Percentiles rank a stretch among this genome's conserved stretches.
Conservation (phyloP, 2,329 filamentous ascomycete species). For the Calycina herbarum region DNA sequence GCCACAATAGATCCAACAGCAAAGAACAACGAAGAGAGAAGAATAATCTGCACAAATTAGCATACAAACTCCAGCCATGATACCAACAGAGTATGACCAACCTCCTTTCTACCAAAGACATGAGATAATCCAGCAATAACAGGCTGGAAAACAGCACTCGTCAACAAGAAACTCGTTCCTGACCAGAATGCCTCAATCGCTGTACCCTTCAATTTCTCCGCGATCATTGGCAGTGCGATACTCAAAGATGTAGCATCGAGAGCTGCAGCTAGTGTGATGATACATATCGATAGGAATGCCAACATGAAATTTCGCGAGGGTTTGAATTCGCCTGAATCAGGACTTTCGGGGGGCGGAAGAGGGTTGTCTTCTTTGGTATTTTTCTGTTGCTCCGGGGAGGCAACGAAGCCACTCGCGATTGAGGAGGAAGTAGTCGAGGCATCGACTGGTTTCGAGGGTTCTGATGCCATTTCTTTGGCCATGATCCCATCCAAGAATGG, state of each 20-base stretch:
- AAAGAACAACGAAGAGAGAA: slow-evolving; percentile 38
- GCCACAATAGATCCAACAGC: slow-evolving; percentile 42
- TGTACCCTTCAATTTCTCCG: slow-evolving; percentile 50
- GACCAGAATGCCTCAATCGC: slow-evolving; percentile 69
- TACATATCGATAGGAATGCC: slow-evolving; percentile 34
- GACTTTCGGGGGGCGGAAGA: slow-evolving; percentile 20
- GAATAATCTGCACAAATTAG: slow-evolving; percentile 21
- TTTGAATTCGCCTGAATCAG: slow-evolving; percentile 24
- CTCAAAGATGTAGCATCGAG: slow-evolving; percentile 66
- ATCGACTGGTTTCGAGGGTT: neutral
- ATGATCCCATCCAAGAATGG: neutral
- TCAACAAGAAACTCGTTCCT: slow-evolving; percentile 68
- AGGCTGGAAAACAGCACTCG: slow-evolving; percentile 62
- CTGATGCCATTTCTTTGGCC: neutral
- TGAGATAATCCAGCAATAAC: slow-evolving; percentile 42
- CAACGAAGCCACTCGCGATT: neutral
- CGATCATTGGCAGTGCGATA: slow-evolving; percentile 58
- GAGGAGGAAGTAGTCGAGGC: neutral
- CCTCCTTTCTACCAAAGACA: slow-evolving; percentile 43
- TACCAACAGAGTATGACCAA: slow-evolving; percentile 4
- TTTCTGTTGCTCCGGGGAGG: neutral
- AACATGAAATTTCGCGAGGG: slow-evolving; percentile 29
- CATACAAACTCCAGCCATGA: slow-evolving; percentile 2
- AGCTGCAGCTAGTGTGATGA: slow-evolving; percentile 61
- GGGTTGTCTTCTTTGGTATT: neutral